Evolutionary conservation across 768 basidiomycete genomes (phyloP).

Genomic region (Coprinellus micaceus): DNA sequence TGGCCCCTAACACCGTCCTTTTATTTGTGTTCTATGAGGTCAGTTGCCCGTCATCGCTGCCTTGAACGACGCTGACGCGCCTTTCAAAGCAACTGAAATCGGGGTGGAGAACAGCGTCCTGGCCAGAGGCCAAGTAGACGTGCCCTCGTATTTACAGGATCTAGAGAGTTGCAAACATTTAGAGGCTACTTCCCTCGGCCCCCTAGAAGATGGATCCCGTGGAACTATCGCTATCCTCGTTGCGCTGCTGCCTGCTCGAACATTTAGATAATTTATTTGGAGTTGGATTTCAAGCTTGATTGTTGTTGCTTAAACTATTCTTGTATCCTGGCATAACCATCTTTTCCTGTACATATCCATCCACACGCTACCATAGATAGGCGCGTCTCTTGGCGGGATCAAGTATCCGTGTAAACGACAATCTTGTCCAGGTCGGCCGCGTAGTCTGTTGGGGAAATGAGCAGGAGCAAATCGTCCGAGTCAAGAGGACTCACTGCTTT

Average conservation of each 20-base stretch:
- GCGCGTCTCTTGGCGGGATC: not conserved
- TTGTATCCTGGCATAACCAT: too few relatives aligned
- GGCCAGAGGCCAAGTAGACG: not conserved
- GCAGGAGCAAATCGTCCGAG: not conserved
- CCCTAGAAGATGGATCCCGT: conserved; percentile 6
- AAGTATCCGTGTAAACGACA: conserved; percentile 48
- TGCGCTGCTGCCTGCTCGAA: not conserved
- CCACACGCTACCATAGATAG: not conserved
- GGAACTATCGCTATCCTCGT: too few relatives aligned
- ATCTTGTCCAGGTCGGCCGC: conserved; percentile 62
- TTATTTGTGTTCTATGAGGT: conserved; percentile 87
- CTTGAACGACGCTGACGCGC: conserved; percentile 1
- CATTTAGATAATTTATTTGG: not conserved
- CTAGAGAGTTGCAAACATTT: not conserved
- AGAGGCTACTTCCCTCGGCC: conserved; percentile 2
- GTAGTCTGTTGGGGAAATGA: conserved; percentile 34
- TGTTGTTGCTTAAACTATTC: too few relatives aligned
- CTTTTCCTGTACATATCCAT: not conserved
- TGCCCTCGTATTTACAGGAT: not conserved
- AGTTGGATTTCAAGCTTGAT: not conserved
- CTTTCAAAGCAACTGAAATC: conserved; percentile 63
- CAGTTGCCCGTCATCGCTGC: conserved; percentile 10
- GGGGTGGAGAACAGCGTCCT: conserved; percentile 40
- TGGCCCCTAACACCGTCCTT: conserved; percentile 80
- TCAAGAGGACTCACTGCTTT: conserved; percentile 40